A percentile compares a stretch with the other conserved stretches of the same genome.
Evolutionary conservation across 2,329 filamentous ascomycete genomes (phyloP).

Genomic region (Elsinoe perseae): DNA sequence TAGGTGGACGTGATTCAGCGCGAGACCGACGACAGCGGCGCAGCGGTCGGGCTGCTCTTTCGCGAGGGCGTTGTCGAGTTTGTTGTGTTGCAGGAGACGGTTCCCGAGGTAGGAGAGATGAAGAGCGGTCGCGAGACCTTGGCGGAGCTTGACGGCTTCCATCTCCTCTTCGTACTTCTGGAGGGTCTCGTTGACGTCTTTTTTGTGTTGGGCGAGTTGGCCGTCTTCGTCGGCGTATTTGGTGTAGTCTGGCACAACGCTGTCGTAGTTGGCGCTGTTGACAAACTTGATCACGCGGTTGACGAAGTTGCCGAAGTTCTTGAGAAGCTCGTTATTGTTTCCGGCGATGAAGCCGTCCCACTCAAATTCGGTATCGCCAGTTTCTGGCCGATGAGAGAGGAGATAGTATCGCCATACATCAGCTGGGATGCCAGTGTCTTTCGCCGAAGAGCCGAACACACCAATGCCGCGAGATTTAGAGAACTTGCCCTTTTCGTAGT

Average conservation of each 20-base stretch:
- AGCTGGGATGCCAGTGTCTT: slow-evolving; percentile 72
- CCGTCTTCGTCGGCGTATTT: slow-evolving; percentile 21
- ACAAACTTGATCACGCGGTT: slow-evolving; percentile 58
- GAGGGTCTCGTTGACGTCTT: slow-evolving; percentile 60
- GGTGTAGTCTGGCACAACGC: slow-evolving; percentile 57
- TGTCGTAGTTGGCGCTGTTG: slow-evolving; percentile 63
- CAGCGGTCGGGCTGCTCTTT: slow-evolving; percentile 52
- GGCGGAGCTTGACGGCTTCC: slow-evolving; percentile 63
- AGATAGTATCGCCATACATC: slow-evolving; percentile 95
- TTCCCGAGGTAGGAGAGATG: slow-evolving; percentile 58
- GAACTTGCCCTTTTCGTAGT: slow-evolving; percentile 86
- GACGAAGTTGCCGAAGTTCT: slow-evolving; percentile 58
- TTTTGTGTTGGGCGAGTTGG: slow-evolving; percentile 38
- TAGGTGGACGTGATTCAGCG: slow-evolving; percentile 74
- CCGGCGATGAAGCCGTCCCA: slow-evolving; percentile 74
- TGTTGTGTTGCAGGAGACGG: slow-evolving; percentile 51
- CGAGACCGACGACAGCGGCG: slow-evolving; percentile 63
- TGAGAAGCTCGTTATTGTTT: slow-evolving; percentile 84
- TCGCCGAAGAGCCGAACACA: slow-evolving; percentile 84
- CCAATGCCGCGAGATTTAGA: slow-evolving; percentile 84
- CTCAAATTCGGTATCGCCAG: slow-evolving; percentile 79
- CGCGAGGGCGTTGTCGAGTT: slow-evolving; percentile 55
- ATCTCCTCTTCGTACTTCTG: slow-evolving; percentile 59
- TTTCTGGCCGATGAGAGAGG: slow-evolving; percentile 75
- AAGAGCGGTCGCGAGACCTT: slow-evolving; percentile 57